A percentile compares a stretch with the other conserved stretches of the same genome.
Evolutionary conservation across 495 filamentous ascomycete genomes (phyloP).

Genomic region (Trichoderma reesei): DNA sequence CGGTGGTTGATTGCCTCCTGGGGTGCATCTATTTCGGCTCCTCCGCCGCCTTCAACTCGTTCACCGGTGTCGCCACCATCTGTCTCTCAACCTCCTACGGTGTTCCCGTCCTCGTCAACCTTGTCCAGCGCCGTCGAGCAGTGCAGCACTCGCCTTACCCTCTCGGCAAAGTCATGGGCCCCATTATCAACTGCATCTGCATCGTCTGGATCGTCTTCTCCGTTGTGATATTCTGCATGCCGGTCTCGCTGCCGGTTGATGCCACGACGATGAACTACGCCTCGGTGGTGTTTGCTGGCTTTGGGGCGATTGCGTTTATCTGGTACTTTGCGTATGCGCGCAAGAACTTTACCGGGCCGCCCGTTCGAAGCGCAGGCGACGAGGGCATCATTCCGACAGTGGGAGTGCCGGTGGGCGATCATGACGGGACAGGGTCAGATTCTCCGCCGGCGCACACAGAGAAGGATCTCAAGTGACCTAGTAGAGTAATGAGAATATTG

Average conservation of each 20-base stretch:
- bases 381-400: neutral
- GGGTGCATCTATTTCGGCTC: slow-evolving; percentile 51
- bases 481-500: neutral
- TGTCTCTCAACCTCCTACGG: slow-evolving; percentile 56
- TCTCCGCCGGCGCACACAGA: neutral
- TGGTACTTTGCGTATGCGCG: slow-evolving; percentile 65
- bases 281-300: slow-evolving; percentile 47
- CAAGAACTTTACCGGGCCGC: slow-evolving; percentile 43
- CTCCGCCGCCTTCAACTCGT: slow-evolving; percentile 51
- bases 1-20: slow-evolving; percentile 46
- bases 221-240: slow-evolving; percentile 51
- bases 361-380: slow-evolving; percentile 27
- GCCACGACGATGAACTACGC: slow-evolving; percentile 51
- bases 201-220: slow-evolving; percentile 47
- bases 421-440: neutral
- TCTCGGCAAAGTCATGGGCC: slow-evolving; percentile 40
- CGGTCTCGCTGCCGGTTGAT: slow-evolving; percentile 44
- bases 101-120: slow-evolving; percentile 44
- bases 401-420: neutral
- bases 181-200: slow-evolving; percentile 43
- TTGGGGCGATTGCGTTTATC: slow-evolving; percentile 40
- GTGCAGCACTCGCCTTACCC: slow-evolving; percentile 46
- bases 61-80: slow-evolving; percentile 54
- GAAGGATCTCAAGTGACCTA: neutral
- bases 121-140: slow-evolving; percentile 26